These are phyloP conservation scores for Chalaropsis ovoidea DNA, from an alignment of 2,329 filamentous ascomycete genomes.

Conservation along the genomic window DNA sequence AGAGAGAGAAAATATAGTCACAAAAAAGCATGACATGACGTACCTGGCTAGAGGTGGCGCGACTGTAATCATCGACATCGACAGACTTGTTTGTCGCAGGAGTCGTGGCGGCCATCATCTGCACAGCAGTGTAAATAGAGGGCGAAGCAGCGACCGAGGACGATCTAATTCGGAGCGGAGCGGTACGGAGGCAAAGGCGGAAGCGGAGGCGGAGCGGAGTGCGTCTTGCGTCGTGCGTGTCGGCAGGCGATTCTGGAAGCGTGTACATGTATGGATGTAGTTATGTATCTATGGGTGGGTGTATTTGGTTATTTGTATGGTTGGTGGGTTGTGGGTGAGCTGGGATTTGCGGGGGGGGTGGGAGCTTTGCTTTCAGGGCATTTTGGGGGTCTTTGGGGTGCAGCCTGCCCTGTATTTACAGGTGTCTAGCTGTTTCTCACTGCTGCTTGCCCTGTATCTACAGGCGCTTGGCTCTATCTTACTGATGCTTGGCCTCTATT, in stretches of 20 bases:
- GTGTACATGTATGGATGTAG: neutral
- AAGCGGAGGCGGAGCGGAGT: neutral
- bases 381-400: too few species aligned
- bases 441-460: too few species aligned
- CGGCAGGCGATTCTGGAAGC: neutral
- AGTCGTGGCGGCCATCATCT: slow-evolving; percentile 24
- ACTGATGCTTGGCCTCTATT: too few species aligned
- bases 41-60: slow-evolving; percentile 24
- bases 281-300: neutral
- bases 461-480: too few species aligned
- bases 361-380: too few species aligned
- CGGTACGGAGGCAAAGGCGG: neutral
- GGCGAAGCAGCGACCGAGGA: slow-evolving; percentile 19
- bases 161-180: slow-evolving; percentile 14
- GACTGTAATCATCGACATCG: slow-evolving; percentile 20
- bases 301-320: neutral
- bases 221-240: too few species aligned
- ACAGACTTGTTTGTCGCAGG: slow-evolving; percentile 23
- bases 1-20: neutral
- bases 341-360: neutral
- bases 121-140: slow-evolving; percentile 6
- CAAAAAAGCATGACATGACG: slow-evolving; percentile 7
- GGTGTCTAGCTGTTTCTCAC: too few species aligned
- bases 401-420: too few species aligned
- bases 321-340: neutral